phyloP scores from a whole-genome alignment of 768 basidiomycete species.

The Neoboletus brunneissimus region DNA sequence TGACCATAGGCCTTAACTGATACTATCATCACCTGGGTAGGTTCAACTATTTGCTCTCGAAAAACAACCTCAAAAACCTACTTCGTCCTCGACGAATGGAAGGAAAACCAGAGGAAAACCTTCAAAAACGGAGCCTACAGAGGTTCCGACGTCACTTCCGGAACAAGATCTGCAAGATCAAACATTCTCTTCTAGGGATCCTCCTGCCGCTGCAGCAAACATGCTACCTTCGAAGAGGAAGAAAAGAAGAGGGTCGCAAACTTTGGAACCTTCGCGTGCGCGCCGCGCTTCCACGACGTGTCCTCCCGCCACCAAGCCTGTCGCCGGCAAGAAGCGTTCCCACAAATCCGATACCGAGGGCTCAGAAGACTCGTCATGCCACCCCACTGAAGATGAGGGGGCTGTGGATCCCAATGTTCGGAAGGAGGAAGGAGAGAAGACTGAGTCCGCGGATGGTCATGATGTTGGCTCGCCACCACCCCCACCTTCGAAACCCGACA shows the following conservation, averaged over 20 bases:
- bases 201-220: conserved; percentile 3
- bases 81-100: conserved; percentile 7
- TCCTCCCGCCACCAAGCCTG: conserved; percentile 5
- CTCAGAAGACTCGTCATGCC: conserved; percentile 14
- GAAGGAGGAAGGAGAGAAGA: conserved; percentile 38
- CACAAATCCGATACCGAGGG: conserved; percentile 27
- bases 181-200: conserved; percentile 5
- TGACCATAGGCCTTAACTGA: background rate
- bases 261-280: conserved; percentile 2
- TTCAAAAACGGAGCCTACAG: conserved; percentile 29
- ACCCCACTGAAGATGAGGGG: conserved; percentile 32
- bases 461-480: conserved; percentile 34
- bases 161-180: conserved; percentile 42
- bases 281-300: conserved; percentile 1
- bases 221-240: conserved; percentile 8
- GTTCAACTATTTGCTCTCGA: background rate
- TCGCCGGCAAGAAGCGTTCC: conserved; percentile 20
- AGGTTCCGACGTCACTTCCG: conserved; percentile 60
- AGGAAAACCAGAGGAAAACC: conserved; percentile 10
- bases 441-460: conserved; percentile 41
- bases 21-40: conserved; percentile 1
- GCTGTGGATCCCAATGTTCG: conserved; percentile 11
- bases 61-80: conserved; percentile 9
- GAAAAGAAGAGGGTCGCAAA: background rate
- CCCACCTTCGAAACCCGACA: conserved; percentile 19